Evolutionary conservation across 805 yeast genomes (phyloP), one percentile per base, ranked within the genome.

Genomic region (Teunomyces stri): DNA sequence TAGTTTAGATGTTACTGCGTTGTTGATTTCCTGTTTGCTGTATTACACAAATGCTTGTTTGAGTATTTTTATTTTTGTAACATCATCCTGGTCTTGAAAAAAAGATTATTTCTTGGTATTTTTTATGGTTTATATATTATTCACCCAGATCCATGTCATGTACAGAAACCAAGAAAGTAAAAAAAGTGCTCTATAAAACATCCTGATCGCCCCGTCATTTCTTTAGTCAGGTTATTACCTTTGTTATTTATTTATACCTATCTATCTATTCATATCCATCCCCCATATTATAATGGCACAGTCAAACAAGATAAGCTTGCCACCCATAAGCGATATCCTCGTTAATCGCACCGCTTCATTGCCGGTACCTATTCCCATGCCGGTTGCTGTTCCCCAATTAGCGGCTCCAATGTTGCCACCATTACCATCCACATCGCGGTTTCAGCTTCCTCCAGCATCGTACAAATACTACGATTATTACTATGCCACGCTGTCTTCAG

Each of bases 301-400:
- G 44, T 27, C 40, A 21, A 53, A 56, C 47, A 63, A 62, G 45
- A 59, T 72, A 11, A 63, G 68, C 21, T 65, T 72, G 54, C 77
- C 76, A 9, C 74, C 76, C 3, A 71, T 72, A 30, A 66, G 71
- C n/a, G 74, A 72, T 56, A 68, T 72, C 21, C 60, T 72, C 39
- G 47, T 49, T 22, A 48, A 31, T 47, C 44, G 44, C 44, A 12
- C 40, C n/a, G 31, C 45, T 13, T 47, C 45, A 16, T 43, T 33
- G 28, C 49, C 44, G 11, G 25, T 46, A 9, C 49, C 49, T n/a
- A 29, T 29, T 28, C 25, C 33, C 6, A 25, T 20, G 12, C 45
- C 48, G 2, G 39, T 37, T 21, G 30, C 41, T 11, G 27, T 35
- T n/a, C 42, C 42, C 6, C 27, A 20, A 3, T 39, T 37, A n/a